Evolutionary conservation across 495 filamentous ascomycete species (phyloP).

Genomic region (Aspergillus wentii): DNA sequence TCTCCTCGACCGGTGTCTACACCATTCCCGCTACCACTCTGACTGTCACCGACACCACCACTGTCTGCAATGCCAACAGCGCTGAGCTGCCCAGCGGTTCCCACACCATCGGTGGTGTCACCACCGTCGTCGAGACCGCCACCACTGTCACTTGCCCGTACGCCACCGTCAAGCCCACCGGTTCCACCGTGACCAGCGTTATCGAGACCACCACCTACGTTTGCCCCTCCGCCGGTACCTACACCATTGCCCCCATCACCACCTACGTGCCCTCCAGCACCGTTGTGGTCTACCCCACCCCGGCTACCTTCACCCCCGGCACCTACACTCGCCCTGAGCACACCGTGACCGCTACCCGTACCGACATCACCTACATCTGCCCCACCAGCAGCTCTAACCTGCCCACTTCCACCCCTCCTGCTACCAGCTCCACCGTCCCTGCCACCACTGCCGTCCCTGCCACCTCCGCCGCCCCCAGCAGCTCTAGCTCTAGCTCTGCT

Average conservation of each 20-base stretch:
- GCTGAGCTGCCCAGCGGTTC: constrained; percentile 60
- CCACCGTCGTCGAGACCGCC: constrained; percentile 62
- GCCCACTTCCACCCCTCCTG: constrained; percentile 17
- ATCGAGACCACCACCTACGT: constrained; percentile 69
- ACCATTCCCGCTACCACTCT: constrained; percentile 75
- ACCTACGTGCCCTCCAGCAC: constrained; percentile 50
- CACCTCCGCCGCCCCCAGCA: constrained; percentile 13
- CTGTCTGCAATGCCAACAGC: constrained; percentile 59
- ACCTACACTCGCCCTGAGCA: constrained; percentile 68
- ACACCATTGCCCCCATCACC: constrained; percentile 71
- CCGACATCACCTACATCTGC: constrained; percentile 66
- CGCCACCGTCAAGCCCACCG: constrained; percentile 58
- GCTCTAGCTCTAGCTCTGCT: constrained; percentile 9
- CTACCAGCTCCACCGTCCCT: constrained; percentile 16
- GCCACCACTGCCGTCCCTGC: constrained; percentile 16
- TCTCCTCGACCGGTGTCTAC: constrained; percentile 69
- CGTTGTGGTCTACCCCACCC: constrained; percentile 60
- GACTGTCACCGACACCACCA: constrained; percentile 65
- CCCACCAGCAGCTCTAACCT: constrained; percentile 49
- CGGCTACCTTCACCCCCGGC: constrained; percentile 61
- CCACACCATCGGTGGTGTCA: constrained; percentile 72
- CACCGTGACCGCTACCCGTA: constrained; percentile 64
- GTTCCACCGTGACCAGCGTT: constrained; percentile 63
- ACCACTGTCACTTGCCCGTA: constrained; percentile 73
- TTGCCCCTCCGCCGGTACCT: constrained; percentile 75